Percentiles rank a stretch among this genome's conserved stretches.
These are phyloP conservation scores for Mollisia scopiformis DNA, from an alignment of 2,329 filamentous ascomycete species.

Conservation along the genomic window DNA sequence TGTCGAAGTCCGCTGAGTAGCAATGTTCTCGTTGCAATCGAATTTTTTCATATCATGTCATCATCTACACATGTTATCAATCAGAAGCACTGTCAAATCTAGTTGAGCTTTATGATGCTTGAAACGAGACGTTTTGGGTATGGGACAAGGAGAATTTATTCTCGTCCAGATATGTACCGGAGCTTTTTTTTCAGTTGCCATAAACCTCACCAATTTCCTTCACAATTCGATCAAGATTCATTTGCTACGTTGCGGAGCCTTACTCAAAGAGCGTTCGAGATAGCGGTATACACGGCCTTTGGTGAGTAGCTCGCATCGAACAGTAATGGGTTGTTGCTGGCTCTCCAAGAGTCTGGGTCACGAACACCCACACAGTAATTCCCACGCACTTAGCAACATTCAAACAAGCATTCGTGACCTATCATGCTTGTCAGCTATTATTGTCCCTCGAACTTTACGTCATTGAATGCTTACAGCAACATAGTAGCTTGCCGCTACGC, in stretches of 20 bases:
- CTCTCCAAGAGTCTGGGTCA: slow-evolving; percentile 51
- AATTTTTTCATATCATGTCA: no score
- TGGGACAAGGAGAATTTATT: no score
- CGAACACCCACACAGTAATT: slow-evolving; percentile 38
- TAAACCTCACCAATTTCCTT: no score
- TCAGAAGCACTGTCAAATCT: no score
- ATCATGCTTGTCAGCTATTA: slow-evolving; percentile 3
- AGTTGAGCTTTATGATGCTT: no score
- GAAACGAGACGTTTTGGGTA: no score
- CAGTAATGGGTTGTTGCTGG: slow-evolving; percentile 52
- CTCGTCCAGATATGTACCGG: no score
- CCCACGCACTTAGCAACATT: slow-evolving; percentile 37
- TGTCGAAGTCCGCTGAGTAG: no score
- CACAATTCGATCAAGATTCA: no score
- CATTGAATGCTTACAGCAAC: slow-evolving; percentile 17
- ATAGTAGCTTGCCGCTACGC: slow-evolving; percentile 45
- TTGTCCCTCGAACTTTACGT: background rate
- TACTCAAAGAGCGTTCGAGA: slow-evolving; percentile 25
- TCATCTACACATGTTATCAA: no score
- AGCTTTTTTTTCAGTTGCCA: no score
- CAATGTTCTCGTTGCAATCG: no score
- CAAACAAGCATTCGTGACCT: slow-evolving; percentile 35
- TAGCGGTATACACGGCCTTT: slow-evolving; percentile 54
- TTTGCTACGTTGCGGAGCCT: background rate
- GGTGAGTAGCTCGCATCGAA: slow-evolving; percentile 55